Percentiles rank a stretch among this genome's conserved stretches.
Evolutionary conservation across 192 early-diverging fungal genomes (phyloP).

Genomic region (Mortierella antarctica): DNA sequence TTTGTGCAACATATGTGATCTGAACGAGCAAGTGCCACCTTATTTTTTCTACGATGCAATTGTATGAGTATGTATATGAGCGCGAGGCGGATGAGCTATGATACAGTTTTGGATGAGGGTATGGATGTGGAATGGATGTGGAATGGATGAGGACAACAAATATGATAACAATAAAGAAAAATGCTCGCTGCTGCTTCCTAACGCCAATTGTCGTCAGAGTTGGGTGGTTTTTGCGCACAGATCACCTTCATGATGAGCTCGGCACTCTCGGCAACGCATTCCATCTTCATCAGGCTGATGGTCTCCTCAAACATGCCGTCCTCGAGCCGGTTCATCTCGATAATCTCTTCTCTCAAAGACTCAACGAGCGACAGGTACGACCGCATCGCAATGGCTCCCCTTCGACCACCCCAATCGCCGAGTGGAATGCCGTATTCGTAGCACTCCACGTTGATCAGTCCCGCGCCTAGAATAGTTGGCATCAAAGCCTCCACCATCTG

Average conservation of each 20-base stretch:
- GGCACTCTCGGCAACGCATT: slow-evolving; percentile 21
- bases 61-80: no score
- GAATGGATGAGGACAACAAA: not conserved
- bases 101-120: no score
- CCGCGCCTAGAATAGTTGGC: slow-evolving; percentile 38
- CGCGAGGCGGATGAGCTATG: no score
- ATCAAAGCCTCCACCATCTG: slow-evolving; percentile 45
- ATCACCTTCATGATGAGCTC: slow-evolving; percentile 50
- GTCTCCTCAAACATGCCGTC: slow-evolving; percentile 41
- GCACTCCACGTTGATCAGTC: slow-evolving; percentile 48
- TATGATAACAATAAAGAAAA: not conserved
- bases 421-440: slow-evolving; percentile 49
- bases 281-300: slow-evolving; percentile 28
- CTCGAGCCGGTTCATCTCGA: slow-evolving; percentile 38
- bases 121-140: not conserved
- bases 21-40: no score
- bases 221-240: slow-evolving; percentile 44
- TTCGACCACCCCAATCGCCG: slow-evolving; percentile 36
- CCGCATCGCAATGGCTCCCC: slow-evolving; percentile 32
- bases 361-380: slow-evolving; percentile 37
- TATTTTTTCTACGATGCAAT: no score
- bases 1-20: not conserved
- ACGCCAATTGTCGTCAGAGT: slow-evolving; percentile 46
- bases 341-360: slow-evolving; percentile 35
- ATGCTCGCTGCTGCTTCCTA: not conserved